Evolutionary conservation across 371 early-diverging fungal genomes (phyloP), one percentile per base, ranked within the genome.

Genomic region (Rhizopus microsporus): DNA sequence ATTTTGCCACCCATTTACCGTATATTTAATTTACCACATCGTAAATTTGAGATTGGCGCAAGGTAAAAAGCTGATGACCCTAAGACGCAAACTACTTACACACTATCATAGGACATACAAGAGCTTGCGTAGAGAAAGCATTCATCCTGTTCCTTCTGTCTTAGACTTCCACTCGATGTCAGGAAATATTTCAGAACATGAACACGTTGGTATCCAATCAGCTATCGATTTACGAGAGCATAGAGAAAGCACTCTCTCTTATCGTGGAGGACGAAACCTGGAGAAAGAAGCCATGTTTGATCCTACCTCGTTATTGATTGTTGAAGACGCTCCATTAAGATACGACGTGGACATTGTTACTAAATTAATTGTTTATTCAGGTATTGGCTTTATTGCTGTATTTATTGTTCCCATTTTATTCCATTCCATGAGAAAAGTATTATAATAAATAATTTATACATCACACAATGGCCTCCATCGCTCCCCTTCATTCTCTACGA

Each of bases 311-410:
- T 40, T 80, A 37, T 59, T 83, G 12, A 67, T 81, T 8, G 59
- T 80, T 0, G 82, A 82, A 44, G 73, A 85, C 63, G 81, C 80
- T 49, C 77, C 86, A 38, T 54, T 80, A 51, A 71, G 85, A 17
- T 84, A 84, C 48, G 87, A 88, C 71, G 83, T 88, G 15, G 86
- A 87, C 56, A 86, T 85, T 74, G 84, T 84, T 12, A 81, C 85
- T 23, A 86, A 86, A 57, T 55, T 86, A 35, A 82, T 88, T 46
- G 87, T 88, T 10, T 88, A 88, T 71, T 83, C 84, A 33, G 89
- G 84, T 17, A 83, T 85, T 61, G 86, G 86, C 3, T 80, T 78
- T n/a, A 34, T 82, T 40, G 81, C 86, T 12, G 75, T 75, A 4
- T 82, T 71, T 59, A 67, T 77, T 5, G 68, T 75, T 47, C 81